phyloP scores from a whole-genome alignment of 495 filamentous ascomycete genomes.

The Trichoderma virens region DNA sequence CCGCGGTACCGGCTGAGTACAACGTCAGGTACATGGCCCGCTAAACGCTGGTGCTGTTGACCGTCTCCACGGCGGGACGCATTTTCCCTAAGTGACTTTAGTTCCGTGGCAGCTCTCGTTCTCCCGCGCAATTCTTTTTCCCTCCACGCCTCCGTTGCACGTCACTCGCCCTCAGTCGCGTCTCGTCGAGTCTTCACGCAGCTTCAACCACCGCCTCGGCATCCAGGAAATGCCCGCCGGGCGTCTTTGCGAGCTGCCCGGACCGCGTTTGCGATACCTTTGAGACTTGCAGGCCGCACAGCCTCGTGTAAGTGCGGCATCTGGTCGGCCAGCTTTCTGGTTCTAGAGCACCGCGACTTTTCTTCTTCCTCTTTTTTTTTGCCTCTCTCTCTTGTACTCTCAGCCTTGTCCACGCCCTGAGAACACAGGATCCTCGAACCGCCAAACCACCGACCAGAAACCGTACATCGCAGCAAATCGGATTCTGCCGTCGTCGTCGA shows the following conservation, averaged over 20 bases:
- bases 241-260: background rate
- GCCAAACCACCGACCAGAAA: background rate
- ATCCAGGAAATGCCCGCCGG: background rate
- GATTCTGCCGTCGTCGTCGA: background rate
- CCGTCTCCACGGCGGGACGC: conserved; percentile 3
- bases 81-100: background rate
- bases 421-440: no score
- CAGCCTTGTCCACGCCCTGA: background rate
- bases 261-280: conserved; percentile 3
- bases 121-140: conserved; percentile 7
- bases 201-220: conserved; percentile 6
- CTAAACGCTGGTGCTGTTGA: background rate
- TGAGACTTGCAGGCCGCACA: background rate
- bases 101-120: conserved; percentile 1
- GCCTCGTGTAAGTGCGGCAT: conserved; percentile 6
- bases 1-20: background rate
- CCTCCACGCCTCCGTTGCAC: background rate
- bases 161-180: conserved; percentile 10
- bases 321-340: background rate
- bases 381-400: background rate
- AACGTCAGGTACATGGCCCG: background rate
- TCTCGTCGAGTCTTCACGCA: background rate
- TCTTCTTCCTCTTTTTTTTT: background rate
- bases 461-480: background rate
- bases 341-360: conserved; percentile 4